These are phyloP conservation scores for Clonostachys solani DNA, from an alignment of 2,329 filamentous ascomycete species.

Conservation along the genomic window DNA sequence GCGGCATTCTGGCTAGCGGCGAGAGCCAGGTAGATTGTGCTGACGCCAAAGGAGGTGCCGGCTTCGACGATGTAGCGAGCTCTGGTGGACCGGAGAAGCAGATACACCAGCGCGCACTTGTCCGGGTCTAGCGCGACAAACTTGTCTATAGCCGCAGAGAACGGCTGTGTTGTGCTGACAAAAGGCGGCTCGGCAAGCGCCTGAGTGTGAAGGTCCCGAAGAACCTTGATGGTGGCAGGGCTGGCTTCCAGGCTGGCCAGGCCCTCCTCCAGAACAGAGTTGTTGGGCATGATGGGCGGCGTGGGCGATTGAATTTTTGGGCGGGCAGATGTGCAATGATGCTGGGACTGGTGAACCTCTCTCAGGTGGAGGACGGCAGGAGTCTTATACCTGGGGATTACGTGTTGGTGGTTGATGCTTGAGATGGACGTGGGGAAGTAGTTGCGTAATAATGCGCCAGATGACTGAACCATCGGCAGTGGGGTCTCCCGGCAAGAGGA, in stretches of 20 bases:
- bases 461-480: too few species aligned
- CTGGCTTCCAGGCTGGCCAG: slow-evolving; percentile 19
- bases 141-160: slow-evolving; percentile 30
- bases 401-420: too few species aligned
- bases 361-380: background rate
- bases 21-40: slow-evolving; percentile 58
- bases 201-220: slow-evolving; percentile 19
- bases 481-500: too few species aligned
- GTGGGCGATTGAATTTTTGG: too few species aligned
- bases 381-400: too few species aligned
- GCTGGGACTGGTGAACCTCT: background rate
- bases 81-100: slow-evolving; percentile 39
- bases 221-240: slow-evolving; percentile 14
- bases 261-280: slow-evolving; percentile 15
- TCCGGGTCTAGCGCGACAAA: slow-evolving; percentile 57
- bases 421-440: too few species aligned
- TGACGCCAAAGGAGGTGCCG: slow-evolving; percentile 58
- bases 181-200: slow-evolving; percentile 21
- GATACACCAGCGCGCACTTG: slow-evolving; percentile 53
- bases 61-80: slow-evolving; percentile 53
- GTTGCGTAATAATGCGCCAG: too few species aligned
- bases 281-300: background rate
- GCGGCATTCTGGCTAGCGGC: slow-evolving; percentile 45
- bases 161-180: slow-evolving; percentile 9
- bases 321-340: too few species aligned